Conservation (phyloP, 768 basidiomycete species). For the Lentinula sp. region DNA sequence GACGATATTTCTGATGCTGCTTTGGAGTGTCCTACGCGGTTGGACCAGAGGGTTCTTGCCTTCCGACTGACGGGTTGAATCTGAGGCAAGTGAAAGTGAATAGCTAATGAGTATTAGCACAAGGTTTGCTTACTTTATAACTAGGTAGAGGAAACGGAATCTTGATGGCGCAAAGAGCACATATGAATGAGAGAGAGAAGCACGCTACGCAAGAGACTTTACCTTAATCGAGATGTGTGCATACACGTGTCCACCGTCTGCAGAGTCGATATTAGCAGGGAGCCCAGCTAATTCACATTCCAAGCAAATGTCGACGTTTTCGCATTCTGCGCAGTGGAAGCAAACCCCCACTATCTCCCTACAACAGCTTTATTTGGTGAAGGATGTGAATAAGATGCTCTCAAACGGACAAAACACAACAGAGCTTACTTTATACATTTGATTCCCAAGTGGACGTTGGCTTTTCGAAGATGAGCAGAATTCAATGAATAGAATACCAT, state of each 20-base stretch:
- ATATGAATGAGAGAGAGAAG: background rate
- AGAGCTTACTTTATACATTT: constrained; percentile 78
- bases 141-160: constrained; percentile 81
- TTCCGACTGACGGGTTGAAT: constrained; percentile 65
- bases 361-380: constrained; percentile 52
- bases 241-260: constrained; percentile 72
- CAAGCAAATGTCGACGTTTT: constrained; percentile 77
- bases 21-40: constrained; percentile 38
- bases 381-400: background rate
- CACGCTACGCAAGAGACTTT: background rate
- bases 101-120: background rate
- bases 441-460: constrained; percentile 72
- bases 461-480: constrained; percentile 27
- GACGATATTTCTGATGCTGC: constrained; percentile 39
- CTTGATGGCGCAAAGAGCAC: constrained; percentile 30
- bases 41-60: constrained; percentile 71
- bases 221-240: constrained; percentile 96
- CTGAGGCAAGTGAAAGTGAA: constrained; percentile 15
- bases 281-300: constrained; percentile 85
- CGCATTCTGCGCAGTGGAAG: constrained; percentile 90
- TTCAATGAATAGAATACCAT: constrained; percentile 3
- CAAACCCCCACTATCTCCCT: constrained; percentile 88
- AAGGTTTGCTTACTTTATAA: constrained; percentile 45
- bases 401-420: background rate
- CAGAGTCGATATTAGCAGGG: constrained; percentile 74